Evolutionary conservation across 208 protist genomes (phyloP).

Genomic region (Porcisia hertigi): DNA sequence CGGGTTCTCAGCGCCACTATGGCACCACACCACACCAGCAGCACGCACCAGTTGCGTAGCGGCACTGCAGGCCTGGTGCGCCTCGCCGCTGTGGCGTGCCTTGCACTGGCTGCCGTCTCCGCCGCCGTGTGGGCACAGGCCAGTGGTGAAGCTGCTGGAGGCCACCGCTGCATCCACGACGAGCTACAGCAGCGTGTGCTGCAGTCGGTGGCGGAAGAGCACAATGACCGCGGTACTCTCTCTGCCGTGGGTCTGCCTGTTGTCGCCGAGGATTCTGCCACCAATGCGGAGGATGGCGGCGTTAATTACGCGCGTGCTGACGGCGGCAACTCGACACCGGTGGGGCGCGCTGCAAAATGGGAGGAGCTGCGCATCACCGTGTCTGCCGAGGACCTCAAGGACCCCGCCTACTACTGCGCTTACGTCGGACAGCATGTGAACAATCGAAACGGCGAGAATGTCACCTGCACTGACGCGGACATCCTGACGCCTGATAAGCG

Average conservation of each 20-base stretch:
- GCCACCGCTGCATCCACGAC: conserved; percentile 25
- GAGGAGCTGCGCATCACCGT: conserved; percentile 41
- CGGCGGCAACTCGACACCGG: not conserved
- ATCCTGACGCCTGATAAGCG: conserved; percentile 43
- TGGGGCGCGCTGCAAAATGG: conserved; percentile 9
- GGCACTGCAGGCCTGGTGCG: no score
- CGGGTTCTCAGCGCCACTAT: no score
- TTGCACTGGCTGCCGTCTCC: not conserved
- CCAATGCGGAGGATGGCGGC: no score
- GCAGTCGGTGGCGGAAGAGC: conserved; percentile 10
- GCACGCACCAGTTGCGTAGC: no score
- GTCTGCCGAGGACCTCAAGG: conserved; percentile 34
- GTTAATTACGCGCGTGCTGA: not conserved
- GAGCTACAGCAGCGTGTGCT: conserved; percentile 21
- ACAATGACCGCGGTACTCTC: not conserved
- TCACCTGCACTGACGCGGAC: conserved; percentile 28
- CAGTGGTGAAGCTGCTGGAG: not conserved
- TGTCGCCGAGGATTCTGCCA: not conserved
- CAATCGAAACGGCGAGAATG: conserved; percentile 25
- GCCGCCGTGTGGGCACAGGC: not conserved
- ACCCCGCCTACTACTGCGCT: conserved; percentile 42
- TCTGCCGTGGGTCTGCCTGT: conserved; percentile 4
- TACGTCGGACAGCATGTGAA: conserved; percentile 10
- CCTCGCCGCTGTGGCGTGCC: no score
- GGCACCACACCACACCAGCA: no score